These are phyloP conservation scores for Carex parvula DNA, from an alignment of 176 grass and related monocot genomes.

Conservation along the genomic window DNA sequence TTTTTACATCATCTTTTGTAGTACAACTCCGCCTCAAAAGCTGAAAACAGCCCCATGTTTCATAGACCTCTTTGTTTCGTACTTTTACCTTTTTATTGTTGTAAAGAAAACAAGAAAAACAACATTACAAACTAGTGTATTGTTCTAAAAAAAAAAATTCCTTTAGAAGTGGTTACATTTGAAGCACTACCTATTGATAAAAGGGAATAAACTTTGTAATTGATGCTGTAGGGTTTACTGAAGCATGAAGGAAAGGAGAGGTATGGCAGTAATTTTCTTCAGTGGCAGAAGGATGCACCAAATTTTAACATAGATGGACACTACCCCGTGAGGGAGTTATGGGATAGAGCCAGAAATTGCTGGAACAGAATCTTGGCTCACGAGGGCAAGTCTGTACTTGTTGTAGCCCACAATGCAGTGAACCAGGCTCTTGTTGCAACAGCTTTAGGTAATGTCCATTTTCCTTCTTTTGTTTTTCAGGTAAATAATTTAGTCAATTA, in stretches of 20 bases:
- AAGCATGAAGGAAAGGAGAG: slow-evolving; percentile 89
- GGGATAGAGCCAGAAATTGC: slow-evolving; percentile 61
- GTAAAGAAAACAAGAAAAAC: not conserved
- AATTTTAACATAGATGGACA: slow-evolving; percentile 81
- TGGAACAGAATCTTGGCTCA: slow-evolving; percentile 78
- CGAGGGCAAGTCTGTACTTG: slow-evolving; percentile 74
- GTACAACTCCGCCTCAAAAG: not conserved
- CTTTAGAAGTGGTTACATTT: not conserved
- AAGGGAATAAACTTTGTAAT: not conserved
- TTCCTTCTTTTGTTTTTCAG: not conserved
- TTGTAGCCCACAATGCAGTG: slow-evolving; percentile 92
- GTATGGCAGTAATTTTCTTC: slow-evolving; percentile 43
- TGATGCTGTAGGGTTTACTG: slow-evolving; percentile 47
- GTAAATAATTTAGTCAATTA: not conserved
- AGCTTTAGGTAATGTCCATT: slow-evolving; percentile 46
- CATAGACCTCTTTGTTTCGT: not conserved
- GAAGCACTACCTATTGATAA: not conserved
- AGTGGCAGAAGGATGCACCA: slow-evolving; percentile 74
- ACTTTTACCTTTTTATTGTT: not conserved
- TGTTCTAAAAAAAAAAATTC: too few species aligned
- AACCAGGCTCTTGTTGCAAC: slow-evolving; percentile 84
- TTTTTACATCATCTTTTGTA: not conserved
- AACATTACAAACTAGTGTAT: not conserved
- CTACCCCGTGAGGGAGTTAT: slow-evolving; percentile 70
- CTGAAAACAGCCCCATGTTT: not conserved